Evolutionary conservation across 345 rosid species (phyloP), one percentile per base, ranked within the genome.

Genomic region (Noccaea bulbosa): DNA sequence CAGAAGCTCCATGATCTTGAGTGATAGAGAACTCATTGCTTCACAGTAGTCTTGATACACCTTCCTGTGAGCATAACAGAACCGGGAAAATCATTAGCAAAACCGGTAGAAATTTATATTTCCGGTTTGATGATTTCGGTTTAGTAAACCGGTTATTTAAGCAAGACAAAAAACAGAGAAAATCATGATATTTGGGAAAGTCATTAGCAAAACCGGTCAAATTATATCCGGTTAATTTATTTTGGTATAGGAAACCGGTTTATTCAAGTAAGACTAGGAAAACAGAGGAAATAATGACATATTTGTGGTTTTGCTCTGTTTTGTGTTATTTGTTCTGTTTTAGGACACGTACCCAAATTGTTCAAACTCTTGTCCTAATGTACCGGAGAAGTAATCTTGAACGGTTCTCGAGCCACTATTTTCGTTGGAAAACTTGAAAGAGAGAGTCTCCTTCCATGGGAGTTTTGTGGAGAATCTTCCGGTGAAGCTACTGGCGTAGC

Each of bases 371-470:
- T 76, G 76, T 47, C 99, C 99, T 88, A 91, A 79, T 81, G 82
- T 81, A 59, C 73, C 54, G 3, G 67, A 61, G 38, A 89, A 76
- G 57, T 91, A 94, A 4, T 88, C 83, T 55, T 85, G 69, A 20
- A 94, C 91, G 4, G 81, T 41, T 46, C 79, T 79, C 4, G 84
- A 64, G 4, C 80, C 72, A 49, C 52, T 72, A 15, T 74, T 38
- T 49, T 82, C 87, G 11, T 86, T 88, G 1, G 84, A 83, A 72
- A 77, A 85, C 17, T 82, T 67, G 66, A 94, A 84, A 56, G 99
- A 94, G 16, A 94, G 89, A 0, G 98, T 94, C 78, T 94, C 99
- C 73, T 94, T 94, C 98, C 99, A 94, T 0, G 99, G 99, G 12
- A 94, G 93, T 75, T 89, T 91, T 35, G 90, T 83, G 43, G 90